These are phyloP conservation scores for Boletus sp. DNA, from an alignment of 768 basidiomycete species.

Conservation along the genomic window DNA sequence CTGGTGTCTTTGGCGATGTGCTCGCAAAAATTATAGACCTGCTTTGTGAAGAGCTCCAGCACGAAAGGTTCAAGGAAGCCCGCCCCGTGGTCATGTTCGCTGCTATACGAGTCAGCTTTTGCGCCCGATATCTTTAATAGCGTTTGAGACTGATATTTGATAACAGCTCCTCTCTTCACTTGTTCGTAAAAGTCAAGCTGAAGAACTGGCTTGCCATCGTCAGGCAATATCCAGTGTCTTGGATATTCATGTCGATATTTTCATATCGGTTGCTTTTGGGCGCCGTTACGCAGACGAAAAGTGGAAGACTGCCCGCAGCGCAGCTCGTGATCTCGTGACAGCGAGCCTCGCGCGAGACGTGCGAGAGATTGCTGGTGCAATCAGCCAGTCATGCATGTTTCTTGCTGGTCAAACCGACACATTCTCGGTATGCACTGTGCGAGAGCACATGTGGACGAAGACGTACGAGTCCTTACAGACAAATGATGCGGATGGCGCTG, in stretches of 20 bases:
- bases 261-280: constrained; percentile 48
- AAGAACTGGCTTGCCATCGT: constrained; percentile 27
- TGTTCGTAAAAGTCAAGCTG: constrained; percentile 33
- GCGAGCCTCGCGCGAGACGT: constrained; percentile 35
- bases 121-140: background rate
- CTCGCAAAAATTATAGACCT: constrained; percentile 71
- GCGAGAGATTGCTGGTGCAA: constrained; percentile 29
- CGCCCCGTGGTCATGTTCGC: constrained; percentile 60
- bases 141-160: constrained; percentile 5
- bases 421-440: constrained; percentile 42
- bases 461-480: constrained; percentile 59
- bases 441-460: constrained; percentile 65
- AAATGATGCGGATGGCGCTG: constrained; percentile 57
- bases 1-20: constrained; percentile 55
- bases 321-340: constrained; percentile 42
- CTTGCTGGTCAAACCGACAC: constrained; percentile 29
- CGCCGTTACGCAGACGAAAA: constrained; percentile 35
- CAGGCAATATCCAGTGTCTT: constrained; percentile 38
- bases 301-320: constrained; percentile 43
- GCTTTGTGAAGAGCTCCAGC: constrained; percentile 79
- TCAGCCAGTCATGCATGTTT: constrained; percentile 34
- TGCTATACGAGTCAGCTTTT: constrained; percentile 58
- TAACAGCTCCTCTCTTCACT: constrained; percentile 35
- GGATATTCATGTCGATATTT: constrained; percentile 50
- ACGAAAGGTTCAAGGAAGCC: constrained; percentile 61